Base-by-base conservation (phyloP, 2,329 filamentous ascomycete species). In the Venturia aucupariae region DNA sequence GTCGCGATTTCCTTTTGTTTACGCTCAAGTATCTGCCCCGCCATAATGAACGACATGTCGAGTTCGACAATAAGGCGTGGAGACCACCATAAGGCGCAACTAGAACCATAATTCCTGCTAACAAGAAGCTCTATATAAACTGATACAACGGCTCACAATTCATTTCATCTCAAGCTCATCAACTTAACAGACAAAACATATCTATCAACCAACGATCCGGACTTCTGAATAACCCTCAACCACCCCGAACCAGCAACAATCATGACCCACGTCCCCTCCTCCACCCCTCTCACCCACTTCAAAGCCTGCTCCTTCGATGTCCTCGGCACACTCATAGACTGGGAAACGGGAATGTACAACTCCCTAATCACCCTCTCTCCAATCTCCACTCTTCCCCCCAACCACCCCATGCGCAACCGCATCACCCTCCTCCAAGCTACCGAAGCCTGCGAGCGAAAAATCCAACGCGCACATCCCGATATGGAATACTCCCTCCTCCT, bases 261-360 rank as follows among this genome's bases (percentile, higher is more conserved):
- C 35, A 60, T 60, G 57, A 42, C 35, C 32, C 64, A 65, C 59
- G 60, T 57, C 4, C 63, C 63, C 19, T 44, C 63, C 46, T 35
- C 35, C 35, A 65, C 55, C 30, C 60, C 64, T n/a, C 54, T 65
- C 27, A 65, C 64, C 41, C 30, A 54, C 39, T 65, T 65, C 72
- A 75, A 75, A 30, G 75, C 84, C 66, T 82, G 90, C 61, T 86
- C 85, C 35, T 66, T 66, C 44, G 63, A 66, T 24, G 42, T 66
- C 41, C 60, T 44, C 41, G 65, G 63, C 39, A 66, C 62, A n/a
- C 63, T 66, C 51, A 65, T 66, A 41, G 65, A 66, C 78, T 91
- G 88, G 88, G 87, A 91, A 73, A 72, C 77, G n/a, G 88, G 88
- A 65, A 82, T 90, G 65, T 74, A 82, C 62, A 68, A 74, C 2